Percentiles rank a stretch among this genome's conserved stretches.
Conservation (phyloP, 169 alveolate genomes). For the Plasmodium fragile region DNA sequence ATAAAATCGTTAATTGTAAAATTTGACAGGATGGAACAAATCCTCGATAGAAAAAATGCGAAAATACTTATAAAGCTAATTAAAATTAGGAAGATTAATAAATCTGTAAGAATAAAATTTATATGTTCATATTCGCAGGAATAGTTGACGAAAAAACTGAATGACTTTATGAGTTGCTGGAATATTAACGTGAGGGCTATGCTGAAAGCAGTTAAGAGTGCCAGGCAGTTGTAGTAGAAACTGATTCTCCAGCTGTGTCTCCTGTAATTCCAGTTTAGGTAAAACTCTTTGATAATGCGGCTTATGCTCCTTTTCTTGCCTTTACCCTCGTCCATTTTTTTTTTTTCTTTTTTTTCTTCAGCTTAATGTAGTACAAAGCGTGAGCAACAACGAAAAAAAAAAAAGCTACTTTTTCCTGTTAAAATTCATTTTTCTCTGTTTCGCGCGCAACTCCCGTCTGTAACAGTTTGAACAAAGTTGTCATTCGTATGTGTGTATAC, state of each 20-base stretch:
- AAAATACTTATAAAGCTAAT: slow-evolving; percentile 73
- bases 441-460: background rate
- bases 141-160: slow-evolving; percentile 83
- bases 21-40: slow-evolving; percentile 85
- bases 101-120: slow-evolving; percentile 78
- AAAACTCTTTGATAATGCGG: slow-evolving; percentile 51
- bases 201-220: slow-evolving; percentile 78
- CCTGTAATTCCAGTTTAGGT: slow-evolving; percentile 84
- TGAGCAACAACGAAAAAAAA: background rate
- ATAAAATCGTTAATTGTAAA: slow-evolving; percentile 87
- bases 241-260: slow-evolving; percentile 88
- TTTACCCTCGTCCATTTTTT: slow-evolving; percentile 42
- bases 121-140: slow-evolving; percentile 82
- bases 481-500: background rate
- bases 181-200: slow-evolving; percentile 78
- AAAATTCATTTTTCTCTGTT: background rate
- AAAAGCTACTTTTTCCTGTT: background rate
- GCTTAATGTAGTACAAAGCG: background rate
- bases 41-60: slow-evolving; percentile 71
- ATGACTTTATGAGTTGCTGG: slow-evolving; percentile 81
- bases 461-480: background rate
- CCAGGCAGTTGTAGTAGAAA: slow-evolving; percentile 79
- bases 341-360: background rate
- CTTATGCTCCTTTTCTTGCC: slow-evolving; percentile 35
- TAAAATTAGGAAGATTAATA: slow-evolving; percentile 73